These are phyloP conservation scores for Diaporthe sp. DNA, from an alignment of 2,329 filamentous ascomycete genomes.

Conservation along the genomic window DNA sequence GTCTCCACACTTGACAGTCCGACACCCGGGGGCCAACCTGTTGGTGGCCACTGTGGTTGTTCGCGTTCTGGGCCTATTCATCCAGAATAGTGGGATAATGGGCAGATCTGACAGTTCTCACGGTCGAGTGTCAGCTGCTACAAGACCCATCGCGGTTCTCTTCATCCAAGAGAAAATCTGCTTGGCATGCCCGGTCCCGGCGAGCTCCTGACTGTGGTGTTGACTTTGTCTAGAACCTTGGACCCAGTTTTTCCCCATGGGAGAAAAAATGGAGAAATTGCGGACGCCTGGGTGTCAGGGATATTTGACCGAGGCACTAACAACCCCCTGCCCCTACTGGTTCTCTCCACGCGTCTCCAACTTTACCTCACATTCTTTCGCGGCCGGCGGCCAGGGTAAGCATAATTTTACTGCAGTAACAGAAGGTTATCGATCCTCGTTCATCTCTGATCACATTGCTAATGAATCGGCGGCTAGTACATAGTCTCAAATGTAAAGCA, in stretches of 20 bases:
- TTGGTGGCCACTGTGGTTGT: neutral
- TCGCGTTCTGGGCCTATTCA: neutral
- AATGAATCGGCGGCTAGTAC: neutral
- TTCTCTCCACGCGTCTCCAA: neutral
- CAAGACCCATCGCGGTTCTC: neutral
- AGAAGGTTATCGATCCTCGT: too few species aligned
- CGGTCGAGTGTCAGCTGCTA: neutral
- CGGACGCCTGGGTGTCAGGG: neutral
- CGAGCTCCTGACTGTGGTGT: neutral
- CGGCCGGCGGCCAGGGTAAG: neutral
- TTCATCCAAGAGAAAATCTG: neutral
- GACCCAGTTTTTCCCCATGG: slow-evolving; percentile 29
- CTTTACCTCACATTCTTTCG: neutral
- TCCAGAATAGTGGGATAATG: neutral
- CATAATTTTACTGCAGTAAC: too few species aligned
- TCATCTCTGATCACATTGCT: neutral
- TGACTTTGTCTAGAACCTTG: slow-evolving; percentile 21
- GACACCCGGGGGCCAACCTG: neutral
- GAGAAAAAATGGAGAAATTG: slow-evolving; percentile 32
- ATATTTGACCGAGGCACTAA: slow-evolving; percentile 25
- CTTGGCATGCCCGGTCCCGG: slow-evolving; percentile 1
- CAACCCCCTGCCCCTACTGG: neutral
- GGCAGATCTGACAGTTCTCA: neutral
- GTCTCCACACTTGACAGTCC: neutral
- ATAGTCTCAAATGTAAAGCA: neutral